Evolutionary conservation across 257 asterid genomes (phyloP), one percentile per base, ranked within the genome.

Genomic region (Schizonepeta tenuifolia): DNA sequence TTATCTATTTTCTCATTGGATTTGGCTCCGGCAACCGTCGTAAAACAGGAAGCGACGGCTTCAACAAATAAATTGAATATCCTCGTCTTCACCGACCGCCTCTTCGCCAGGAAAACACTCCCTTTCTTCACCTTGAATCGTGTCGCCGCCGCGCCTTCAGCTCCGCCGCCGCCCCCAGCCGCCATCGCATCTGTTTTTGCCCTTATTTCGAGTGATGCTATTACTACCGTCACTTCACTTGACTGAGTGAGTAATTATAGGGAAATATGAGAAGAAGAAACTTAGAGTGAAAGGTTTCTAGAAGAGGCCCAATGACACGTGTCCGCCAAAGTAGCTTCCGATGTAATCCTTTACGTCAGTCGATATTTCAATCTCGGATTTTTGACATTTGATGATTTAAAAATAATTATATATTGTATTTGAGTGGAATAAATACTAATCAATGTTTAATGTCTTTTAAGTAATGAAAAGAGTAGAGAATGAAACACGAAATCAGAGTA

Each of bases 61-160:
- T 17, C 31, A 8, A 72, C 44, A 8, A 76, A 65, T 18, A 12
- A 49, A 49, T 69, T 69, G 24, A 70, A 44, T 14, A 70, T 65
- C 82, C 41, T 73, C 15, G 35, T 69, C 79, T 77, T 80, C 38
- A 81, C 79, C 75, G 54, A 49, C 65, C 24, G 71, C 65, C 75
- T 65, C 79, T 22, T 77, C 31, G 64, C 77, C 53, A 80, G 82
- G 24, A 69, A 73, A 6, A 81, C 80, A 21, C 78, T 77, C 18
- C 82, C 75, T 65, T 59, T 66, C 78, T 77, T 77, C 26, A 55
- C 65, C 57, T 4, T 59, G 20, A 72, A 73, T 3, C 22, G 44
- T 50, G 36, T 55, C 15, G 24, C 69, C 68, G 54, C 71, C 60
- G 24, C 73, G 15, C 20, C 43, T 20, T 54, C 59, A 22, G 28